Percentiles rank a stretch among this genome's conserved stretches.
Evolutionary conservation across 257 asterid species (phyloP).

Genomic region (Solanum sitiens): DNA sequence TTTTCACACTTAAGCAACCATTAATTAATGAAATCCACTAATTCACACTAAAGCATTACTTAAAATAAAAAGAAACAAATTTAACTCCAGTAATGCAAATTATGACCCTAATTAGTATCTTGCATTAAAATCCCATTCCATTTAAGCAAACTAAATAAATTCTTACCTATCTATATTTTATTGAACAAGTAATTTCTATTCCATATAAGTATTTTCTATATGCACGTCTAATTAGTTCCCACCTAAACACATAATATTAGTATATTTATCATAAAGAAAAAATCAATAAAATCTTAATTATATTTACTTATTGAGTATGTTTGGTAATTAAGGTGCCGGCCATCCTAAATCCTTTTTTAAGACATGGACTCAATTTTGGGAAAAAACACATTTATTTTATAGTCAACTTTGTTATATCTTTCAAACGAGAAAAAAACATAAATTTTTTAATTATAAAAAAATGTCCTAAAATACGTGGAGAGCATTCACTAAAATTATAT

Average conservation of each 20-base stretch:
- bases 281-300: neutral
- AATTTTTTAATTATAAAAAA: neutral
- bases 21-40: neutral
- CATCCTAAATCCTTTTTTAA: neutral
- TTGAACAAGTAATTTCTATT: neutral
- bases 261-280: neutral
- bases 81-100: neutral
- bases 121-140: neutral
- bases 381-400: neutral
- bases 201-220: neutral
- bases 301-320: neutral
- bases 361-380: neutral
- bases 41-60: neutral
- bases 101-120: neutral
- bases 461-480: constrained; percentile 5
- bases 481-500: constrained; percentile 10
- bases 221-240: neutral
- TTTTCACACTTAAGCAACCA: neutral
- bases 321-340: constrained; percentile 1
- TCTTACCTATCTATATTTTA: neutral
- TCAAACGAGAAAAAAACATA: neutral
- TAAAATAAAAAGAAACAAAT: neutral
- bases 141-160: neutral
- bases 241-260: neutral
- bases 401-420: constrained; percentile 4